Percentiles rank a stretch among this genome's conserved stretches.
These are phyloP conservation scores for Phialophora expanda DNA, from an alignment of 2,329 filamentous ascomycete species.

Conservation along the genomic window DNA sequence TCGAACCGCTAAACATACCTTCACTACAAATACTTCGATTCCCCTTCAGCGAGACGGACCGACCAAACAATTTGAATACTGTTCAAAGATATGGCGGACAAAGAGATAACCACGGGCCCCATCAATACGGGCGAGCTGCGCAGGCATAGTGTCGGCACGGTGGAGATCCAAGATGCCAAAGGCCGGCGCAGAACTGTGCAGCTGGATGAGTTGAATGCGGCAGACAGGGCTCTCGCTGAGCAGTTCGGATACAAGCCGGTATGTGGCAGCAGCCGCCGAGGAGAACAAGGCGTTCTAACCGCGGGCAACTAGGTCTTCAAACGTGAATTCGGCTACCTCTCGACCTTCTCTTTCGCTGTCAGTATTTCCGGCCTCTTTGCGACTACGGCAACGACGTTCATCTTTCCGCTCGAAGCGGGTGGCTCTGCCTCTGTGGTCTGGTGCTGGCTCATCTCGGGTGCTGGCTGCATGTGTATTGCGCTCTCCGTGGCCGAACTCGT, in stretches of 20 bases:
- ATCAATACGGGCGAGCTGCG: constrained; percentile 25
- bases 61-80: not conserved
- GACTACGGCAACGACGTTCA: constrained; percentile 62
- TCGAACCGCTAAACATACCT: constrained; percentile 5
- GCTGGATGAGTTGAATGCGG: constrained; percentile 40
- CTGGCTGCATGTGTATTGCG: constrained; percentile 62
- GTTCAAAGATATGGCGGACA: constrained; percentile 19
- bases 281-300: constrained; percentile 2
- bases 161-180: constrained; percentile 33
- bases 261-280: constrained; percentile 18
- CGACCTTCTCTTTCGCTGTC: constrained; percentile 66
- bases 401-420: constrained; percentile 59
- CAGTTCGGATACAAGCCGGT: constrained; percentile 45
- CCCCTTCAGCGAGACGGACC: not conserved
- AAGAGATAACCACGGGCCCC: constrained; percentile 19
- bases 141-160: constrained; percentile 33
- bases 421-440: constrained; percentile 61
- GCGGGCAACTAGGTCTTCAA: constrained; percentile 47
- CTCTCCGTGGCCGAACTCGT: constrained; percentile 62
- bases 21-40: constrained; percentile 9
- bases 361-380: constrained; percentile 62
- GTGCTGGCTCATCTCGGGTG: constrained; percentile 64
- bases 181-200: constrained; percentile 36
- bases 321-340: constrained; percentile 63
- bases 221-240: constrained; percentile 42